These are phyloP conservation scores for Hyaloscypha variabilis DNA, from an alignment of 495 filamentous ascomycete species.

Conservation along the genomic window DNA sequence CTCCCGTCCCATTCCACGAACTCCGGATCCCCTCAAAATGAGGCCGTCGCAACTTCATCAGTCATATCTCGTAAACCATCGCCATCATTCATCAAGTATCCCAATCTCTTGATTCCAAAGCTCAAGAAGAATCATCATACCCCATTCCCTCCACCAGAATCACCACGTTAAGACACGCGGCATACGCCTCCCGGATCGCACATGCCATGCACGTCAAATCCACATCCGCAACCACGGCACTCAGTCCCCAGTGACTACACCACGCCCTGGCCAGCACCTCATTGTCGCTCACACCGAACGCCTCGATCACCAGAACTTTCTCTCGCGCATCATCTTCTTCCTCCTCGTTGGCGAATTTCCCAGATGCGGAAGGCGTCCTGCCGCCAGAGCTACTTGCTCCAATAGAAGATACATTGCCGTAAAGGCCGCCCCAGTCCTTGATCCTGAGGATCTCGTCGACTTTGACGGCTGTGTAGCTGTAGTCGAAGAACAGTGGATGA, in stretches of 20 bases:
- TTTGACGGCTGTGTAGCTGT: conserved; percentile 53
- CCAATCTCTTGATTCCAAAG: not conserved
- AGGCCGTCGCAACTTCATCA: not conserved
- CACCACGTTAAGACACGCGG: conserved; percentile 67
- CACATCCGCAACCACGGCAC: conserved; percentile 66
- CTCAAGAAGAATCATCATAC: conserved; percentile 10
- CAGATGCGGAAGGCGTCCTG: conserved; percentile 28
- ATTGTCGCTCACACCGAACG: conserved; percentile 70
- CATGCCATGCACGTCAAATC: conserved; percentile 71
- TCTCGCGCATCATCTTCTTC: conserved; percentile 45
- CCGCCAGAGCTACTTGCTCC: not conserved
- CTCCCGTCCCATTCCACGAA: not conserved
- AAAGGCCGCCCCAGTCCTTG: conserved; percentile 57
- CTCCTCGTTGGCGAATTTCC: conserved; percentile 24
- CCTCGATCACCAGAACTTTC: conserved; percentile 68
- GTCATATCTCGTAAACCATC: not conserved
- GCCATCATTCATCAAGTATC: not conserved
- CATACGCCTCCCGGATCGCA: conserved; percentile 71
- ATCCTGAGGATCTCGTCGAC: conserved; percentile 63
- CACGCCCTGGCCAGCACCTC: conserved; percentile 74
- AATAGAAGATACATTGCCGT: conserved; percentile 22
- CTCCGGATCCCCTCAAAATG: not conserved
- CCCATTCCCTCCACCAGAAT: conserved; percentile 56
- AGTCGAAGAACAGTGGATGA: conserved; percentile 71
- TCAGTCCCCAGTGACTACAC: conserved; percentile 71